Evolutionary conservation across 2,329 filamentous ascomycete genomes (phyloP), one percentile per base, ranked within the genome.

Genomic region (Amesomyces nigricolor): DNA sequence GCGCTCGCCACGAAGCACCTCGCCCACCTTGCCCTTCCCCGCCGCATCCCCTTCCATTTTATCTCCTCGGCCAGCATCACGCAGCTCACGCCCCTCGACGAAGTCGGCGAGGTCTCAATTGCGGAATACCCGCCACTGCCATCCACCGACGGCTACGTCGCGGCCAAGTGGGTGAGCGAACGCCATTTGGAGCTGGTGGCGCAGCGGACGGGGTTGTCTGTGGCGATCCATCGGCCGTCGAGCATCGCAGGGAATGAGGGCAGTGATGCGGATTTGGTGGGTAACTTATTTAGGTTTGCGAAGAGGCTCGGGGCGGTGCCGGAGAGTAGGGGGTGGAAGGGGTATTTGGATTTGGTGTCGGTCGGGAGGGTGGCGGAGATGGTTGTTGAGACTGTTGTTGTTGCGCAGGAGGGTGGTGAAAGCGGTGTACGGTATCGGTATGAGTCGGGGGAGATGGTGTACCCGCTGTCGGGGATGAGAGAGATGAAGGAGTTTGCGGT

Each of bases 1-100:
- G 58, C 75, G 2, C 14, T 57, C 0, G 63, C 73, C 0, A 73
- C 71, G 1, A 64, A 65, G 43, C 63, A 68, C 47, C 64, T 76
- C 4, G 63, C 67, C 2, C 57, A 60, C 2, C 57, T 77, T 4
- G 66, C 64, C 2, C 5, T 58, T 0, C 48, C 54, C 0, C 61
- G 62, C 4, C 53, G 47, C 3, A 54, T 68, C 0, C 64, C 67
- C 1, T 35, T 72, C 8, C 70, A 72, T 42, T 70, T 63, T 51
- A 51, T 71, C 8, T 70, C 68, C 0, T 61, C 67, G 0, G 62
- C 61, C 4, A 57, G 61, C 17, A 54, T 65, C 16, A 45, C 47
- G 39, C 53, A 29, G 26, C 14, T 51, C 19, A 22, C 43, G 35
- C 37, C 47, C 17, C 37, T 49, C 37, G 19, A 32, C 39, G 39